Evolutionary conservation across 1,284 basidiomycete species (phyloP).

Genomic region (Rugiboletus extremiorientalis): DNA sequence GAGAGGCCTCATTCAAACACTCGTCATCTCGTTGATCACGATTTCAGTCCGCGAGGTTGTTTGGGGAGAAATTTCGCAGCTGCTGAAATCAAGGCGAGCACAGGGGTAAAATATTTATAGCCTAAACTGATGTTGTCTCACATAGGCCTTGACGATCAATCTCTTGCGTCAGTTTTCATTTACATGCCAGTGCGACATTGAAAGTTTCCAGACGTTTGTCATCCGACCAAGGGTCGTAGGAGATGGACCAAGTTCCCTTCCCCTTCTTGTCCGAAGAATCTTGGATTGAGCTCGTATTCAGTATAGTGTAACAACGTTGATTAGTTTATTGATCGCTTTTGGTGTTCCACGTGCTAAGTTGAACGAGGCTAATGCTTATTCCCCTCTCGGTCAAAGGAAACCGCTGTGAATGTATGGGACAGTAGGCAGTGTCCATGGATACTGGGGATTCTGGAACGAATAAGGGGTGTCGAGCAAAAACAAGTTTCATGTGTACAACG

Average conservation of each 20-base stretch:
- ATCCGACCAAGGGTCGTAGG: constrained; percentile 56
- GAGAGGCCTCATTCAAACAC: constrained; percentile 11
- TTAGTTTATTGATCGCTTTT: background rate
- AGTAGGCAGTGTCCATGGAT: no score
- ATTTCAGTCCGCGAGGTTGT: constrained; percentile 52
- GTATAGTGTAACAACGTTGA: background rate
- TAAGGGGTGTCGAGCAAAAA: no score
- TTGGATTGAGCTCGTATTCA: constrained; percentile 14
- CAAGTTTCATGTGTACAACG: no score
- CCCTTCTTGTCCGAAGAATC: constrained; percentile 45
- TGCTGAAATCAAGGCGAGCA: constrained; percentile 53
- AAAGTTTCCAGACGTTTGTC: constrained; percentile 61
- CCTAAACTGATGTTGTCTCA: constrained; percentile 3
- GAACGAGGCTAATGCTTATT: background rate
- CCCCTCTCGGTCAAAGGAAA: background rate
- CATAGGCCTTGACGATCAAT: constrained; percentile 45
- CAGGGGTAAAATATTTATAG: background rate
- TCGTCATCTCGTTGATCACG: constrained; percentile 5
- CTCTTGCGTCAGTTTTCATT: constrained; percentile 54
- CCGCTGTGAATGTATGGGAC: no score
- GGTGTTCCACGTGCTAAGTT: background rate
- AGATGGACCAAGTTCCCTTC: constrained; percentile 51
- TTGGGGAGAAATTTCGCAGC: constrained; percentile 55
- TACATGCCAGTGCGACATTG: constrained; percentile 47
- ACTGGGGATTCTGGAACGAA: no score